phyloP scores from a whole-genome alignment of 345 rosid species.

The Cardamine chenopodiifolia region DNA sequence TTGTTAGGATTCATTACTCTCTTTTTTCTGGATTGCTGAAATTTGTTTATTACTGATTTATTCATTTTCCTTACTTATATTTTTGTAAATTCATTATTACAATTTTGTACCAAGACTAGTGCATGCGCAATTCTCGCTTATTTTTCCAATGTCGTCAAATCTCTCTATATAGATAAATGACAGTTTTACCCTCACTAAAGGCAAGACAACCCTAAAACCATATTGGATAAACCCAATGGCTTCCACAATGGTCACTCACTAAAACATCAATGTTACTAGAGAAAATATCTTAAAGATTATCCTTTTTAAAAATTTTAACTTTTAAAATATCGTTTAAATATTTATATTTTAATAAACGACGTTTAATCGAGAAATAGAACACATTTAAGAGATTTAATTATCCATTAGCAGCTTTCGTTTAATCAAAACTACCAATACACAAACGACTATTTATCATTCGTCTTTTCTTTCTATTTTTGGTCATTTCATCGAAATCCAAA shows the following conservation, averaged over 20 bases:
- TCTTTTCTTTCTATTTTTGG: too few relatives aligned
- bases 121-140: slow-evolving; percentile 24
- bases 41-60: neutral
- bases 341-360: too few relatives aligned
- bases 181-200: slow-evolving; percentile 19
- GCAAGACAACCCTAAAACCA: slow-evolving; percentile 21
- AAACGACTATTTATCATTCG: too few relatives aligned
- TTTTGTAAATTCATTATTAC: neutral
- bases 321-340: too few relatives aligned
- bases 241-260: slow-evolving; percentile 52
- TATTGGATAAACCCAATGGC: slow-evolving; percentile 51
- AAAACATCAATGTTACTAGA: neutral
- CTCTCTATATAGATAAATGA: neutral
- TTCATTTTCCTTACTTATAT: neutral
- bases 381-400: too few relatives aligned
- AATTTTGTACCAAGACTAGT: neutral
- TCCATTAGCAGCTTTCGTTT: too few relatives aligned
- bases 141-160: slow-evolving; percentile 23
- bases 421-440: too few relatives aligned
- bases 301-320: too few relatives aligned
- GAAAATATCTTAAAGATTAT: too few relatives aligned
- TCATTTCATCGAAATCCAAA: too few relatives aligned
- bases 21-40: neutral
- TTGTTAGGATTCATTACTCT: too few relatives aligned
- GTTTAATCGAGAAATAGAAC: too few relatives aligned